Evolutionary conservation across 768 basidiomycete genomes (phyloP).

Genomic region (Solioccasus polychromus): DNA sequence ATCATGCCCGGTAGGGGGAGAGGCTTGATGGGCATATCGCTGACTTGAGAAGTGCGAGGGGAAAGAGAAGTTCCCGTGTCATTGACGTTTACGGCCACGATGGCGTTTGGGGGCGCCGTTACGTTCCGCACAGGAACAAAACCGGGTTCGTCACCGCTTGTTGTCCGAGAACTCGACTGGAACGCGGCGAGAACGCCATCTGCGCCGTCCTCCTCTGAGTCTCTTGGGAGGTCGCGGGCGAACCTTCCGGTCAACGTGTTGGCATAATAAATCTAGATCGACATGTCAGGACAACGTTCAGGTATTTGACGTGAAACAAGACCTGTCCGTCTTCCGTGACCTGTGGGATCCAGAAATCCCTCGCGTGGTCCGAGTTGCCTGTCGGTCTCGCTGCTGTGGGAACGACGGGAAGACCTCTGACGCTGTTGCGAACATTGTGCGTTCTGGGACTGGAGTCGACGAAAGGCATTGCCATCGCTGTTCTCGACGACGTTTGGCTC

Average conservation of each 20-base stretch:
- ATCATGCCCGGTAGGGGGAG: conserved; percentile 5
- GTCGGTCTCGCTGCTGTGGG: conserved; percentile 10
- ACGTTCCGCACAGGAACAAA: conserved; percentile 31
- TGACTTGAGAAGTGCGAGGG: neutral
- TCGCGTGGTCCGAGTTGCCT: conserved; percentile 30
- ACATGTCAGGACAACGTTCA: neutral
- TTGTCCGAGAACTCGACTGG: conserved; percentile 50
- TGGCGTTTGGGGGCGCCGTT: neutral
- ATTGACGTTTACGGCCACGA: neutral
- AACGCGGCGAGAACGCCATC: conserved; percentile 54
- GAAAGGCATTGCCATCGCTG: conserved; percentile 19
- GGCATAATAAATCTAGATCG: conserved; percentile 81
- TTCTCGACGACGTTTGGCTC: conserved; percentile 3
- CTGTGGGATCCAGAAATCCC: conserved; percentile 90
- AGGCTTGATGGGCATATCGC: neutral
- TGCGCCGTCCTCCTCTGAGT: conserved; percentile 54
- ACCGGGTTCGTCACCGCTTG: conserved; percentile 46
- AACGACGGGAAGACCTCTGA: conserved; percentile 31
- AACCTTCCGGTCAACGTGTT: conserved; percentile 82
- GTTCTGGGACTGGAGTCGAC: conserved; percentile 4
- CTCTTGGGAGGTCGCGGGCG: conserved; percentile 76
- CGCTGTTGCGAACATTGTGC: conserved; percentile 14
- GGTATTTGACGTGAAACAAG: conserved; percentile 20
- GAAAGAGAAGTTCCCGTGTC: neutral
- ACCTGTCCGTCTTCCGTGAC: conserved; percentile 82